A percentile compares a stretch with the other conserved stretches of the same genome.
These are phyloP conservation scores for Articulospora tetracladia DNA, from an alignment of 495 filamentous ascomycete species.

Conservation along the genomic window DNA sequence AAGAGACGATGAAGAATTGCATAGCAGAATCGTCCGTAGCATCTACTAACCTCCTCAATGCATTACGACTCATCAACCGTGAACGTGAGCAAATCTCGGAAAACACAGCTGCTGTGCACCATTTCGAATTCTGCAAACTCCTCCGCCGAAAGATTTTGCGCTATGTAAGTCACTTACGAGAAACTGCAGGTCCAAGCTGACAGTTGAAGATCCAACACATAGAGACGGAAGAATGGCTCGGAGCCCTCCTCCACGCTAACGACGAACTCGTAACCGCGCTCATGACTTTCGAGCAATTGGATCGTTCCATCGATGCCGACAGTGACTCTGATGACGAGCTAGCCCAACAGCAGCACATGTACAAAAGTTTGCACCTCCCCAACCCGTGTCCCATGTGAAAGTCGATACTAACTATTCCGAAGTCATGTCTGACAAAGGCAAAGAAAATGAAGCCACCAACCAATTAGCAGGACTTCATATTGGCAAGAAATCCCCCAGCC, in stretches of 20 bases:
- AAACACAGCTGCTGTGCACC: constrained; percentile 66
- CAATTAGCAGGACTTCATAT: constrained; percentile 30
- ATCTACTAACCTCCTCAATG: constrained; percentile 86
- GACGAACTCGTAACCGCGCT: constrained; percentile 86
- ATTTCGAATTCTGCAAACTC: constrained; percentile 83
- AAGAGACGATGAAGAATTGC: constrained; percentile 72
- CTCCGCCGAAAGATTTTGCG: constrained; percentile 79
- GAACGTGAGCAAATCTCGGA: constrained; percentile 85
- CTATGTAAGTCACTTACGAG: constrained; percentile 51
- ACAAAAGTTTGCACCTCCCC: constrained; percentile 36
- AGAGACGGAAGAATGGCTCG: constrained; percentile 79
- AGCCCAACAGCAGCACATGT: constrained; percentile 50
- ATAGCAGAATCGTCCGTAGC: constrained; percentile 85
- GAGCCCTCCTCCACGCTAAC: constrained; percentile 75
- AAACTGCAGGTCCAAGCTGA: neutral
- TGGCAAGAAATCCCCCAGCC: constrained; percentile 6
- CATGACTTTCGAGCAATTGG: constrained; percentile 90
- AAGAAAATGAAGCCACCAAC: constrained; percentile 37
- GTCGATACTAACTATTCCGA: neutral
- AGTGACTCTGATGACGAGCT: constrained; percentile 83
- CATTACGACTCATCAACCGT: constrained; percentile 84
- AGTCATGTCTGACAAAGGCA: constrained; percentile 49
- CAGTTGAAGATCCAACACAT: constrained; percentile 63
- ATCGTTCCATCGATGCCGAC: constrained; percentile 94
- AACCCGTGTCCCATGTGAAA: neutral